These are phyloP conservation scores for Camelina neglecta DNA, from an alignment of 345 rosid species.

Conservation along the genomic window DNA sequence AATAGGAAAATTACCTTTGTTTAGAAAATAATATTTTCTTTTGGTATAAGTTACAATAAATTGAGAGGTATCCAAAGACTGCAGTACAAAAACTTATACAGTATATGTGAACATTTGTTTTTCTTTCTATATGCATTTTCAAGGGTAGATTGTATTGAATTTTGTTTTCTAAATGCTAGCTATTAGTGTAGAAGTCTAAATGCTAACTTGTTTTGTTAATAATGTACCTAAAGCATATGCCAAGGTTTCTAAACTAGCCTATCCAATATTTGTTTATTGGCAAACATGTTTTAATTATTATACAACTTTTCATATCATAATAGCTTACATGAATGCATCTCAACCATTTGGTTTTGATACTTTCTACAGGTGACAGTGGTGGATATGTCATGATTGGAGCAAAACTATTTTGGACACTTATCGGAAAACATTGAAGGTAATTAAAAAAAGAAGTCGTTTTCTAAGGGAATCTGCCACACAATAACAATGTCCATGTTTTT, in stretches of 20 bases:
- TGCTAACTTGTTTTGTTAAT: not conserved
- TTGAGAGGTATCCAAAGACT: not conserved
- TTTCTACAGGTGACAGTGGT: not conserved
- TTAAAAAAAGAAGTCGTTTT: not conserved
- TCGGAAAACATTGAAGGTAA: not conserved
- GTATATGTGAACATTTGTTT: not conserved
- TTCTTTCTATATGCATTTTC: not conserved
- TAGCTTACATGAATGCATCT: not conserved
- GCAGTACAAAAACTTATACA: not conserved
- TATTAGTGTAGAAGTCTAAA: not conserved
- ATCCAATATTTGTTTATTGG: not conserved
- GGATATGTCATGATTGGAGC: slow-evolving; percentile 1
- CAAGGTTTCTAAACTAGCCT: not conserved
- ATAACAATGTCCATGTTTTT: not conserved
- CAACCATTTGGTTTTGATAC: not conserved
- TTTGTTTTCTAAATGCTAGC: not conserved
- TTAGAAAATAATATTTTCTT: not conserved
- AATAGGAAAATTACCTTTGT: not conserved
- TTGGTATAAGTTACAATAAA: not conserved
- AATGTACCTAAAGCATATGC: slow-evolving; percentile 3
- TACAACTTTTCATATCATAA: not conserved
- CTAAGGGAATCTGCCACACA: not conserved
- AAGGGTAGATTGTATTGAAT: not conserved
- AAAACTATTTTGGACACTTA: not conserved
- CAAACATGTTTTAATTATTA: not conserved